Conservation (phyloP, 371 early-diverging fungal genomes). For the Rhizopus arrhizus region DNA sequence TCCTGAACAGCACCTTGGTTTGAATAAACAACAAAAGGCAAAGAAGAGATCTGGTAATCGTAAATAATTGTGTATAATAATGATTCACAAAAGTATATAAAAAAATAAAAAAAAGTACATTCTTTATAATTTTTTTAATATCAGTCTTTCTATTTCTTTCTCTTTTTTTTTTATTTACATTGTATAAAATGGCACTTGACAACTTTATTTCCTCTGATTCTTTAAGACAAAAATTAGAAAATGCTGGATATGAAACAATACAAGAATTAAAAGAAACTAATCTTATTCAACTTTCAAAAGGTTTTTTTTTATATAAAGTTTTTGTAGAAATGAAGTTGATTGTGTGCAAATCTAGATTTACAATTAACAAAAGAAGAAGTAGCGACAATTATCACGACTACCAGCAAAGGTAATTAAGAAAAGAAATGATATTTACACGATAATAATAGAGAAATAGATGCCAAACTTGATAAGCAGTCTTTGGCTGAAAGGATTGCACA, state of each 20-base stretch:
- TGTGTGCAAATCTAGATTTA: constrained; percentile 13
- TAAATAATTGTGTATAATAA: constrained; percentile 3
- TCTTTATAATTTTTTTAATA: not conserved
- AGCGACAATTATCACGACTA: not conserved
- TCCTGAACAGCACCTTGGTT: constrained; percentile 46
- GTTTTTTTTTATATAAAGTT: constrained; percentile 15
- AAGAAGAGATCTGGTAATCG: constrained; percentile 41
- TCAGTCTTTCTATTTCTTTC: not conserved
- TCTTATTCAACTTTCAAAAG: constrained; percentile 26
- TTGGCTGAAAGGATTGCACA: constrained; percentile 12
- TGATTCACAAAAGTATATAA: not conserved
- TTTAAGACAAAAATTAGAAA: constrained; percentile 26
- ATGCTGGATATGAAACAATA: constrained; percentile 32
- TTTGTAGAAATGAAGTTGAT: not conserved
- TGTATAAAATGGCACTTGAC: constrained; percentile 8
- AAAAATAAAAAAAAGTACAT: not conserved
- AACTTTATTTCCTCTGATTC: constrained; percentile 4
- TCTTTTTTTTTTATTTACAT: not conserved
- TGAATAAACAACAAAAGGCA: constrained; percentile 34
- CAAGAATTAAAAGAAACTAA: constrained; percentile 25
- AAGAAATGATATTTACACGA: not conserved
- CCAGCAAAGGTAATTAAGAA: constrained; percentile 11
- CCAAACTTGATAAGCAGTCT: not conserved
- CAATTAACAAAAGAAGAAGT: constrained; percentile 18
- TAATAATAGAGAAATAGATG: not conserved